Conservation (phyloP, 805 yeast species). For the Saccharomycopsis sp. region DNA sequence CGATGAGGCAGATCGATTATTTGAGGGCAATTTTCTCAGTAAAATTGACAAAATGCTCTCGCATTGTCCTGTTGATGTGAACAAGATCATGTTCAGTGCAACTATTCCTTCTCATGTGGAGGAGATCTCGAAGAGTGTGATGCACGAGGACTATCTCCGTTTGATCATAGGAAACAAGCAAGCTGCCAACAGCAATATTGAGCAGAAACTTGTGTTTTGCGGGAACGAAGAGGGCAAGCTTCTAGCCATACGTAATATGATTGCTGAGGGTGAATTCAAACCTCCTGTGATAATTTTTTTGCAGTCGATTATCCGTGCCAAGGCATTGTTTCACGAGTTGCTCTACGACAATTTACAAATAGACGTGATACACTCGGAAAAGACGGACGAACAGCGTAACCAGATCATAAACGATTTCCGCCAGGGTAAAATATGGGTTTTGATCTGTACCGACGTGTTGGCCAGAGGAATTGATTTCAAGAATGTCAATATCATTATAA, state of each 20-base stretch:
- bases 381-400: conserved; percentile 83
- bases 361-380: conserved; percentile 93
- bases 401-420: conserved; percentile 77
- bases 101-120: conserved; percentile 93
- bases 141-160: conserved; percentile 72
- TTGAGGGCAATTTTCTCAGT: conserved; percentile 78
- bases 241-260: conserved; percentile 82
- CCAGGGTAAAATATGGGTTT: conserved; percentile 90
- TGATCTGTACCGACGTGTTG: conserved; percentile 92
- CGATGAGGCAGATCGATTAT: conserved; percentile 94
- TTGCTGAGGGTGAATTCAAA: conserved; percentile 73
- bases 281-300: conserved; percentile 92
- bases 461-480: conserved; percentile 97
- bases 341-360: conserved; percentile 88
- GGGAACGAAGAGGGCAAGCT: conserved; percentile 96
- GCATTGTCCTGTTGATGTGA: conserved; percentile 34
- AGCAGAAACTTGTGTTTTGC: conserved; percentile 75
- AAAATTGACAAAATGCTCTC: conserved; percentile 84
- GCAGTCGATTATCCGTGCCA: conserved; percentile 89
- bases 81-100: conserved; percentile 83
- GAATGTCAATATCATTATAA: conserved; percentile 89
- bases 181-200: conserved; percentile 79
- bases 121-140: conserved; percentile 75
- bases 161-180: conserved; percentile 90
- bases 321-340: conserved; percentile 89